These are phyloP conservation scores for Liquidambar formosana DNA, from an alignment of 164 flowering plant species.

Conservation along the genomic window DNA sequence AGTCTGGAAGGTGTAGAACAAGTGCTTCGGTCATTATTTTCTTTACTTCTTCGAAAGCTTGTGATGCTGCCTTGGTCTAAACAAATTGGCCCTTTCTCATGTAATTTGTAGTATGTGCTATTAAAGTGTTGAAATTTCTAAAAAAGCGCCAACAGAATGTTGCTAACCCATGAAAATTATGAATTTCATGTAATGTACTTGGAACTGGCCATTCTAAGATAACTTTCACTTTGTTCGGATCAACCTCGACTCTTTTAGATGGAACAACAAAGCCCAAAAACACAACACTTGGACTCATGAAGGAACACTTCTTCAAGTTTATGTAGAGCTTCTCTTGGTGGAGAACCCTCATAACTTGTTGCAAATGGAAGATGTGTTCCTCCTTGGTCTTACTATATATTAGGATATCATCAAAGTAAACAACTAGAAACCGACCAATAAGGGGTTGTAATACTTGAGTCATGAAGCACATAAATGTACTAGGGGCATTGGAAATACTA, in stretches of 20 bases:
- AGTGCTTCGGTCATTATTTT: not conserved
- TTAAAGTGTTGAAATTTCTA: not conserved
- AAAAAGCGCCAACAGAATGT: constrained; percentile 1
- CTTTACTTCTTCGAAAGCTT: not conserved
- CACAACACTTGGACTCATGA: not conserved
- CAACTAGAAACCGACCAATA: not conserved
- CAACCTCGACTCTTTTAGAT: not conserved
- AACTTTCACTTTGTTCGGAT: not conserved
- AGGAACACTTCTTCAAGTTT: not conserved
- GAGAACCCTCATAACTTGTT: not conserved
- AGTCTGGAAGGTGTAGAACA: not conserved
- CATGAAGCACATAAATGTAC: not conserved
- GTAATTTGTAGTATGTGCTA: not conserved
- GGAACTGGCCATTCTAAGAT: not conserved
- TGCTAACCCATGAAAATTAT: constrained; percentile 2
- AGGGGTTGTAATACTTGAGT: not conserved
- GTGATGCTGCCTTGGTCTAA: not conserved
- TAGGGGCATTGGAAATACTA: not conserved
- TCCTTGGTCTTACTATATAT: not conserved
- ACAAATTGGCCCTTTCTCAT: not conserved
- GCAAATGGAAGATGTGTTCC: not conserved
- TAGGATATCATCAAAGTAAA: not conserved
- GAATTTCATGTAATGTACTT: not conserved
- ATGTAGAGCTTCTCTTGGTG: not conserved
- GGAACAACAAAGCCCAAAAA: not conserved